Base-by-base conservation (phyloP, 2,329 filamentous ascomycete species). In the Microcyclosporella mali region DNA sequence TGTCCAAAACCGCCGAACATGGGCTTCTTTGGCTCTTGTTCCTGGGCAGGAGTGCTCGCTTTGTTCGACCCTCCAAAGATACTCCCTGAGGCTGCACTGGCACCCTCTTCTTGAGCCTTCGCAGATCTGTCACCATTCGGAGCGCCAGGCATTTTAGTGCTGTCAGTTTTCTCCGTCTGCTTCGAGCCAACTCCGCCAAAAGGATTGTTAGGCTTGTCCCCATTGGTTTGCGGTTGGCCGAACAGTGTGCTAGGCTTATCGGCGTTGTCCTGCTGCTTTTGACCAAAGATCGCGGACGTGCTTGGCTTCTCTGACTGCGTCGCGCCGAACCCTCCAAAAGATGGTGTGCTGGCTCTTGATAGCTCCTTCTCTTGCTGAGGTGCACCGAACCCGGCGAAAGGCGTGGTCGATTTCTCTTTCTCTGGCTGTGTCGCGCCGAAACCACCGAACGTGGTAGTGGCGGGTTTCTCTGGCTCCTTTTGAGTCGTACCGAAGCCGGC, bases 391-490 rank as follows among this genome's bases (percentile, higher is more conserved):
- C 33, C 25, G n/a, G 33, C 33, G 6, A 41, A 37, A 2, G 32
- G 10, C 15, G 16, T 43, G 29, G 27, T 37, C 11, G 33, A 19
- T 16, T 36, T 37, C n/a, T 32, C 27, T 2, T 29, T 35, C 17
- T 43, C 38, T 36, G 35, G 32, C 12, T 35, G 30, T 15, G 36
- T 36, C 31, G 34, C 32, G 4, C 21, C 21, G 9, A 25, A 9
- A 27, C 43, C 35, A 7, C 43, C 43, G 27, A 46, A 46, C 16
- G 16, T 16, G 4, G 32, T 18, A 35, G 31, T 33, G 18, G 16
- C 34, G n/a, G 43, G 34, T 34, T 45, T 42, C n/a, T 28, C 35
- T 15, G 14, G 36, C 35, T 18, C 39, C 34, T 50, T 21, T 6
- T 40, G 29, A 15, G 45, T 30, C 18, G 19, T 10, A 8, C 41